Base-by-base conservation (phyloP, 2,329 filamentous ascomycete species). In the Sclerotinia trifoliorum region DNA sequence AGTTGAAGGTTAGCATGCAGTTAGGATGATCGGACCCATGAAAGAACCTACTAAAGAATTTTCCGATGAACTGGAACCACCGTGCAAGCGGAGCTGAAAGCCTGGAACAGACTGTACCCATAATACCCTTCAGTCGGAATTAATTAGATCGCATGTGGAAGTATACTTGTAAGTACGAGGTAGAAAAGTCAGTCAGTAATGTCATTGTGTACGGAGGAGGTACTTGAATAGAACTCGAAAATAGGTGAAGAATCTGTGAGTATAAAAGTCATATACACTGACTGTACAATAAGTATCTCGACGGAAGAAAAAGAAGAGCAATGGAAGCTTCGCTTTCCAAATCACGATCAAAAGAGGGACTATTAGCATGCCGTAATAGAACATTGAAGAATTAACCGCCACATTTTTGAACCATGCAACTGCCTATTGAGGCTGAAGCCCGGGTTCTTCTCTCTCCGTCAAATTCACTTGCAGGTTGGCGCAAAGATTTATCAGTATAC, bases 61-160 rank as follows among this genome's bases (percentile, higher is more conserved):
- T 39, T 39, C 58, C 58, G 58, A 62, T 51, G 58, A 51, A 62
- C 21, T 62, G n/a, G 46, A n/a, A 39, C 46, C 7, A 39, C 21
- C 39, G 39, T 42, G 39, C 39, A 5, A 39, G 32, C 21, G 21
- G 46, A 51, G 29, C 46, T 39, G 58, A 15, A n/a, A 42, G 21
- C n/a, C n/a, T 26, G 55, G 39, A 62, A 62, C 21, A 49, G 58
- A 39, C 19, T 39, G 6, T 35, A 35, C 8, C 35, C 35, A 10
- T 8, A 39, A 39, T 39, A 39, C 13, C 13, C 15, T n/a, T 17
- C 4, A 2, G 26, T 51, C 29, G 29, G 32, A 1, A 26, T 10
- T 6, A 8, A 21, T 32, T 42, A 42, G 4, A 48, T 24, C 11
- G 44, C 58, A 48, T 51, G 58, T 62, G 29, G 21, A 39, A 35